Conservation (phyloP, 2,329 filamentous ascomycete genomes). For the Diaporthe citriasiana region DNA sequence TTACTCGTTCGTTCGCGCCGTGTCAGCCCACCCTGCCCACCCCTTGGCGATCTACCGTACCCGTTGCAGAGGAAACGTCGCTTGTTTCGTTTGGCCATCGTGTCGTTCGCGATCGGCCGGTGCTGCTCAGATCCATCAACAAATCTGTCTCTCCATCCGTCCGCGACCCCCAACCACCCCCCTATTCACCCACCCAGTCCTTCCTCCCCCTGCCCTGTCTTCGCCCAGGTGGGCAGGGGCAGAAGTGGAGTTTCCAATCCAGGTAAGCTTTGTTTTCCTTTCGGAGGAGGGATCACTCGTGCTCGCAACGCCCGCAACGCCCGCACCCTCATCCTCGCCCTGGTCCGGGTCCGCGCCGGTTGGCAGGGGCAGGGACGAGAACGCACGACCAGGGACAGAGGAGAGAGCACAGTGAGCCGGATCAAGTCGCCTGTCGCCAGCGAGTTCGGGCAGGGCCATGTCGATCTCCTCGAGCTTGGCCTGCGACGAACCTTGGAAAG, state of each 20-base stretch:
- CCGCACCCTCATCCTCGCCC: background rate
- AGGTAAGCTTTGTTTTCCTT: conserved; percentile 14
- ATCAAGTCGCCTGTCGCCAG: conserved; percentile 6
- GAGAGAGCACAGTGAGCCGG: conserved; percentile 18
- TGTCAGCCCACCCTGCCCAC: conserved; percentile 4
- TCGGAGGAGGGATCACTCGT: background rate
- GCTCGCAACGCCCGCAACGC: background rate
- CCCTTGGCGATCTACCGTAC: conserved; percentile 31
- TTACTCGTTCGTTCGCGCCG: background rate
- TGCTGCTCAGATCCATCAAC: conserved; percentile 10
- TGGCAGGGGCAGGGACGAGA: conserved; percentile 13
- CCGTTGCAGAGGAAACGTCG: conserved; percentile 18
- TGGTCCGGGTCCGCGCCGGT: background rate
- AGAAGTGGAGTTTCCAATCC: background rate
- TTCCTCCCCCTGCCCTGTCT: background rate
- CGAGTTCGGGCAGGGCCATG: conserved; percentile 20
- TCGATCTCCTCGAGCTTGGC: conserved; percentile 17
- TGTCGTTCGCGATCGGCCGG: conserved; percentile 28
- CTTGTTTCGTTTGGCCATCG: conserved; percentile 31
- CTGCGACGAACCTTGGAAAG: conserved; percentile 11
- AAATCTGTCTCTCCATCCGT: background rate
- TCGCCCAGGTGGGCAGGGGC: background rate
- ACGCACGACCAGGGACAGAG: background rate
- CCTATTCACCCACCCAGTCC: background rate
- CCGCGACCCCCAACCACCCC: background rate